Conservation (phyloP, 345 rosid species). For the Eucalyptus sideroxylon region DNA sequence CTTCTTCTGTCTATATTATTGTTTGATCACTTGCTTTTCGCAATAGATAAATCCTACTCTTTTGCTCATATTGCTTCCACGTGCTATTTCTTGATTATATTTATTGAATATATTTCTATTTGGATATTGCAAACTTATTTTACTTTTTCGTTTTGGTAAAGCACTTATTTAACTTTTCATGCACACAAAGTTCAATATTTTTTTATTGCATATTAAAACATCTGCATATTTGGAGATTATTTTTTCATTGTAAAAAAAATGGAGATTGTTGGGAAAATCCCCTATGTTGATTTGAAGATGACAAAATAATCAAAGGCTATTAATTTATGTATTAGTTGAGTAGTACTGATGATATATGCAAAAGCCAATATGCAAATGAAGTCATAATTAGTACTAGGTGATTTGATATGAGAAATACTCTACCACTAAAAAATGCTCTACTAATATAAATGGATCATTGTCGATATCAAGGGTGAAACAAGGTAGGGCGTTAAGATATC, state of each 20-base stretch:
- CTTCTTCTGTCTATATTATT: too few species aligned
- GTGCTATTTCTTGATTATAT: not conserved
- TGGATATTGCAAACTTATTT: not conserved
- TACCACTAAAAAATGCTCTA: not conserved
- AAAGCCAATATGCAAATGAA: not conserved
- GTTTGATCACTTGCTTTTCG: rapidly evolving
- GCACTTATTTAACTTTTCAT: not conserved
- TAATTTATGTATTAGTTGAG: not conserved
- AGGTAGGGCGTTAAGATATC: not conserved
- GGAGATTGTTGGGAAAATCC: not conserved
- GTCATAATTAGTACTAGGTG: not conserved
- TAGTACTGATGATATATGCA: not conserved
- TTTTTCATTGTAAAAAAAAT: not conserved
- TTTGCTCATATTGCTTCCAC: not conserved
- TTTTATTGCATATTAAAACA: too few species aligned
- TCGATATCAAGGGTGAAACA: not conserved
- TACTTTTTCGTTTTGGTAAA: too few species aligned
- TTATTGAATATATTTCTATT: not conserved
- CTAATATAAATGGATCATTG: too few species aligned
- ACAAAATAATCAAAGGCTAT: not conserved
- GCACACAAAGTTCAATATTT: not conserved
- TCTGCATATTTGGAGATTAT: too few species aligned
- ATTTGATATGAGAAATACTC: not conserved
- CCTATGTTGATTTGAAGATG: not conserved
- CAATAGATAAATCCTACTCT: too few species aligned